Base-by-base conservation (phyloP, 768 basidiomycete genomes). In the Panus rudis region DNA sequence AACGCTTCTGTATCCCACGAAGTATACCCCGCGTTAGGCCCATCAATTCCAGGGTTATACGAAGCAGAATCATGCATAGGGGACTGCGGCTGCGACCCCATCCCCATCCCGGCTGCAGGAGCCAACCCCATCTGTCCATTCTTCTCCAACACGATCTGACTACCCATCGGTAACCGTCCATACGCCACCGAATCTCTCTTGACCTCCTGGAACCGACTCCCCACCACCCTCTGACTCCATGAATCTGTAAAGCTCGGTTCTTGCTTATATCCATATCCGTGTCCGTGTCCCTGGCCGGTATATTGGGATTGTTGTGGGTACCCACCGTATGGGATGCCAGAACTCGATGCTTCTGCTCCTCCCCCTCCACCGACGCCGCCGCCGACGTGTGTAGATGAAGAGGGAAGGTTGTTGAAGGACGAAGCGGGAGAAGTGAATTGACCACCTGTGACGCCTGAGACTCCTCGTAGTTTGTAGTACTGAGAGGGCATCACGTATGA, bases 401-500 rank as follows among this genome's bases (percentile, higher is more conserved):
- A 23, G 3, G 32, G n/a, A 11, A 31, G 30, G 30, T 31, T 31
- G 11, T 31, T 16, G 2, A 43, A 27, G 1, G 48, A 32, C 60
- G 60, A 47, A 63, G 68, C 67, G 4, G 68, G 63, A 48, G 75
- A 72, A 10, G 71, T 66, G 42, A 79, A 75, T 25, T 73, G 67
- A 4, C 80, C 81, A 17, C 75, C 78, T 42, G 66, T 79, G 20
- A 87, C 68, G 7, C 78, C 79, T 40, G 68, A 71, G 3, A 84
- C 67, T 20, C 71, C 66, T 19, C 79, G 72, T 24, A 90, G 71
- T 55, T 82, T 81, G 66, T 90, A 90, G 58, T 83, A 90, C 42
- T 80, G 76, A 5, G 81, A 84, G 6, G 86, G 86, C 4, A 83
- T 84, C 7, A 88, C 78, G 53, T 87, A 90, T 4, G 83, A 82